Evolutionary conservation across 495 filamentous ascomycete species (phyloP), one percentile per base, ranked within the genome.

Genomic region (Annulohypoxylon maeteangense): DNA sequence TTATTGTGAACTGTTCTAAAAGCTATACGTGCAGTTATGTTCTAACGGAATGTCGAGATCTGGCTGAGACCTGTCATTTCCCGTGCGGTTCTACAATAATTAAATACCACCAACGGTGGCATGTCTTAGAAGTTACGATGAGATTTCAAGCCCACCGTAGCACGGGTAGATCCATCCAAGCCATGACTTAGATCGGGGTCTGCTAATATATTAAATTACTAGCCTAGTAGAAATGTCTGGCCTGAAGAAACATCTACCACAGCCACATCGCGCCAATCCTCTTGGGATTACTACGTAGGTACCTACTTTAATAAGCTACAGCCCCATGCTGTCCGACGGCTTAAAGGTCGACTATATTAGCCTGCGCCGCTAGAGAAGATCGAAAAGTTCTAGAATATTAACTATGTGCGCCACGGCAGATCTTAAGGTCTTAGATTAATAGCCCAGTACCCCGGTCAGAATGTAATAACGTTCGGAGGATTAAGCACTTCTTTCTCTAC

Each of bases 341-440:
- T 8, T 45, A 34, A n/a, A 29, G 14, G 8, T 4, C 5, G 3
- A 32, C 34, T 53, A 67, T 31, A 45, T 36, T 55, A 47, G 63
- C 51, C 27, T 23, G 56, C 47, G 65, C 66, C 44, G 51, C 59
- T 48, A 27, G 51, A 45, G 31, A 58, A 58, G 29, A 25, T 48
- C n/a, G 69, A 72, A 67, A 42, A 7, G 44, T 72, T 72, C 69
- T 68, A 72, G 69, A 72, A 72, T 50, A 62, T 55, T 34, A 42
- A 45, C 38, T 25, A 16, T 18, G 7, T 27, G 31, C 60, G 60
- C 51, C 59, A 32, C 50, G 7, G 53, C 31, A 54, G 53, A 64
- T 44, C 44, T 16, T 16, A 12, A 14, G 27, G 25, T 23, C 32
- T 4, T 61, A 36, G 20, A 23, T 54, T 61, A 20, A 16, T 10